A percentile compares a stretch with the other conserved stretches of the same genome.
Conservation (phyloP, 768 basidiomycete genomes). For the Boletus eberwhitei region DNA sequence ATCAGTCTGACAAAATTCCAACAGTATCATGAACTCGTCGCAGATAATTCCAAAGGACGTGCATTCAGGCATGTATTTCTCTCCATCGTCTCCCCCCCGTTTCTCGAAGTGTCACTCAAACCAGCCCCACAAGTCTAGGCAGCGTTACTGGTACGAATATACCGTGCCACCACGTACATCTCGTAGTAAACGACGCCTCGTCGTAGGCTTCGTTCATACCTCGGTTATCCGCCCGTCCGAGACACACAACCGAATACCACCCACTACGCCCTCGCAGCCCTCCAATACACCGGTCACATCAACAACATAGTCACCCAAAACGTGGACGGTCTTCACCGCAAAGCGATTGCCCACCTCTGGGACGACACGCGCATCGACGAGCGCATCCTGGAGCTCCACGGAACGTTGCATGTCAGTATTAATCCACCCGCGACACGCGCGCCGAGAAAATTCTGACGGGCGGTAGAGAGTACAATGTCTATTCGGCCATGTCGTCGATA, state of each 20-base stretch:
- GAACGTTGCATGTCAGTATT: conserved; percentile 72
- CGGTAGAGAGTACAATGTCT: conserved; percentile 70
- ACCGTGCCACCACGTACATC: background rate
- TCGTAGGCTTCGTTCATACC: conserved; percentile 62
- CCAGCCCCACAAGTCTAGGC: conserved; percentile 39
- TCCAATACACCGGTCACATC: conserved; percentile 66
- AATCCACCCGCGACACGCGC: background rate
- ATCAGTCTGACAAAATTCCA: conserved; percentile 9
- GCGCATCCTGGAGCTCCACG: conserved; percentile 80
- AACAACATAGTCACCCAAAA: conserved; percentile 76
- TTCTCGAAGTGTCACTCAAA: conserved; percentile 5
- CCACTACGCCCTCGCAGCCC: conserved; percentile 81
- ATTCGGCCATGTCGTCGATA: conserved; percentile 62
- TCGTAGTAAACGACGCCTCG: too few relatives aligned
- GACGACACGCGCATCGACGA: conserved; percentile 33
- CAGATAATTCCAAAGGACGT: conserved; percentile 63
- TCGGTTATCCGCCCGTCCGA: conserved; percentile 87
- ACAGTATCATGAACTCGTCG: conserved; percentile 79
- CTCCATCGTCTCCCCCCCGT: background rate
- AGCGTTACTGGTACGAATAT: conserved; percentile 71
- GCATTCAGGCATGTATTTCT: conserved; percentile 59
- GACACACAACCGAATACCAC: conserved; percentile 83
- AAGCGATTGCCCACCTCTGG: conserved; percentile 55
- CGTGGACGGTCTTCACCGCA: conserved; percentile 93
- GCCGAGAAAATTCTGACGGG: conserved; percentile 10